Base-by-base conservation (phyloP, 1,284 basidiomycete species). In the Fomitiporia mediterranea region DNA sequence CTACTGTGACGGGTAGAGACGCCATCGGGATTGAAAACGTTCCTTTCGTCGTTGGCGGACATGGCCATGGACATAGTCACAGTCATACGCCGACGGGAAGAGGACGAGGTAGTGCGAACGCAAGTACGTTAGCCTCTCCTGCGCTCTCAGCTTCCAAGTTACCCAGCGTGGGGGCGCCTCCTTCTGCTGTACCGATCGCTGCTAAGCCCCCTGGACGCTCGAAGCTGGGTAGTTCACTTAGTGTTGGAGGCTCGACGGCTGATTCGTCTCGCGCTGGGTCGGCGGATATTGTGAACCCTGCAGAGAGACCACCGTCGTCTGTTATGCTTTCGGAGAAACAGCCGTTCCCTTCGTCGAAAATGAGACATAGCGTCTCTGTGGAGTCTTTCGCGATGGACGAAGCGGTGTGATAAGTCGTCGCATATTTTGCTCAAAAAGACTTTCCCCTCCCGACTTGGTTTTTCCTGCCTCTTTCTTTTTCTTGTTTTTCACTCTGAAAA, bases 1-100 rank as follows among this genome's bases (percentile, higher is more conserved):
- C 72, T 1, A 55, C 61, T 2, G 68, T 68, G 0, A 61, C 61
- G 13, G 62, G 68, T 2, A 54, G 76, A 4, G 61, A 66, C 19
- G 43, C 47, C 17, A 28, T 15, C 5, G 44, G 44, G 13, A 4
- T 28, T 2, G 44, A 46, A 17, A 46, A 46, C 44, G 8, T 28
- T 8, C 7, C 25, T 13, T 25, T 25, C 11, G 15, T 15, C 15
- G 40, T 21, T 21, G n/a, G 17, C 56, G 77, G 72, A 0, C 52
- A 61, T 3, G 68, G 68, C 0, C 60, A 67, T 2, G 55, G 76
- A 4, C 61, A 66, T 15, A 39, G 37, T 17, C 35, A 42, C 13
- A n/a, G 35, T 52, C 15, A 9, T 17, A 21, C 28, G 39, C n/a
- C n/a, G n/a, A 8, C 51, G 51, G 35, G 4, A 42, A 34, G 51